Evolutionary conservation across 78 protist genomes (phyloP).

Genomic region (Dictyostelium capitatum): DNA sequence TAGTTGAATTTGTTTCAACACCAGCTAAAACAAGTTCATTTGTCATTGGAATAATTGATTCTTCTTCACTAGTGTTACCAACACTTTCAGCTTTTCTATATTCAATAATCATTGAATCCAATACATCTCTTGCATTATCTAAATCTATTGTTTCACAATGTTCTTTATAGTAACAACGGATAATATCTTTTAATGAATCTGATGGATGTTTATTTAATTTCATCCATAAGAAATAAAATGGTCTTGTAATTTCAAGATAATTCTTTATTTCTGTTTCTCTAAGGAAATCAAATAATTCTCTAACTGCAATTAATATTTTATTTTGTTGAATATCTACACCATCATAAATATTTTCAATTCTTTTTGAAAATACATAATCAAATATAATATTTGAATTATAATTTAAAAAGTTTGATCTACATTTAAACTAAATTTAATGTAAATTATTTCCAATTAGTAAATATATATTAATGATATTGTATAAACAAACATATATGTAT

Average conservation of each 20-base stretch:
- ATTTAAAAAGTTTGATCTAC: not conserved
- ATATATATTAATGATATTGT: no score
- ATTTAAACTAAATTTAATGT: not conserved
- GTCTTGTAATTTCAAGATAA: not conserved
- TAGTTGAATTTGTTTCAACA: not conserved
- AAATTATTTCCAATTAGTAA: not conserved
- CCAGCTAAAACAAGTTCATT: constrained; percentile 15
- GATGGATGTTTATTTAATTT: not conserved
- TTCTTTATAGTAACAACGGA: not conserved
- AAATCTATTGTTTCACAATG: constrained; percentile 9
- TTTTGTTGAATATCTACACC: not conserved
- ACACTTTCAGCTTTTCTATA: not conserved
- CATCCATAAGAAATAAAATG: constrained; percentile 4
- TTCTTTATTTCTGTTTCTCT: not conserved
- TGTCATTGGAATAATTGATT: not conserved
- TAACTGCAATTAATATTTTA: not conserved
- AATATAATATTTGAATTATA: constrained; percentile 13
- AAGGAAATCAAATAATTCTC: not conserved
- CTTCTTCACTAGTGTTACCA: not conserved
- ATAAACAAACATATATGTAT: not conserved
- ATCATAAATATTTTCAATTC: constrained; percentile 21
- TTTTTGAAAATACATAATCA: constrained; percentile 14
- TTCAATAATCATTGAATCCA: constrained; percentile 1
- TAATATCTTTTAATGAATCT: not conserved
- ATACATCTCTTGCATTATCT: constrained; percentile 21